Evolutionary conservation across 495 filamentous ascomycete genomes (phyloP).

Genomic region (Rostrohypoxylon terebratum): DNA sequence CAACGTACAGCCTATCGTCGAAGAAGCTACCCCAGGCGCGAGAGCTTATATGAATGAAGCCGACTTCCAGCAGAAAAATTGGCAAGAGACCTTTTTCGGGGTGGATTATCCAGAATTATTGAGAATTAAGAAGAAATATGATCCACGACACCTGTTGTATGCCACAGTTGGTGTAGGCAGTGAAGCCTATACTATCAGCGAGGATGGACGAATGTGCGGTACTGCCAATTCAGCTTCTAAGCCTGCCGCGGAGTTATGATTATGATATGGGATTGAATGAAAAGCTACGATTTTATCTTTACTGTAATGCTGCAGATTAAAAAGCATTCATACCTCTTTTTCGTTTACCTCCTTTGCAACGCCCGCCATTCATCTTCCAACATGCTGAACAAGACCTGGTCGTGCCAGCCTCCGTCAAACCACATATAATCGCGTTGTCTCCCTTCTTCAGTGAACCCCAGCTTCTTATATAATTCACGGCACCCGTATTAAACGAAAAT

Average conservation of each 20-base stretch:
- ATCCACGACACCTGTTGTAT: slow-evolving; percentile 40
- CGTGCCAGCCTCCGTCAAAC: slow-evolving; percentile 59
- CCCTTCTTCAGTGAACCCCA: slow-evolving; percentile 65
- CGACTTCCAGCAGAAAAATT: slow-evolving; percentile 56
- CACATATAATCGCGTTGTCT: slow-evolving; percentile 58
- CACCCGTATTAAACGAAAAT: slow-evolving; percentile 60
- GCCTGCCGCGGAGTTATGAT: background rate
- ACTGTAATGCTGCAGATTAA: too few species aligned
- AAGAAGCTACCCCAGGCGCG: slow-evolving; percentile 48
- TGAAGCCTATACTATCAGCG: slow-evolving; percentile 25
- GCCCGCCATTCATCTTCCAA: slow-evolving; percentile 62
- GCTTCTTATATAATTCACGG: slow-evolving; percentile 57
- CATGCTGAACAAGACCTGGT: slow-evolving; percentile 57
- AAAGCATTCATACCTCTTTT: slow-evolving; percentile 6
- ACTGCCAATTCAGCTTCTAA: background rate
- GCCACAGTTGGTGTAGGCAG: slow-evolving; percentile 29
- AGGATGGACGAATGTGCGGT: slow-evolving; percentile 31
- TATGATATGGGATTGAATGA: background rate
- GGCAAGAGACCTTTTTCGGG: slow-evolving; percentile 57
- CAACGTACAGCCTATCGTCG: slow-evolving; percentile 58
- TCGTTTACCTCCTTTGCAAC: slow-evolving; percentile 24
- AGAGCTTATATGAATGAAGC: slow-evolving; percentile 62
- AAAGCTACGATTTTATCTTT: too few species aligned
- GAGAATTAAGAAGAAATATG: slow-evolving; percentile 50
- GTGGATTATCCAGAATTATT: slow-evolving; percentile 48